Percentiles rank a stretch among this genome's conserved stretches.
Conservation (phyloP, 2,329 filamentous ascomycete genomes). For the Lasiodiplodia hormozganensis region DNA sequence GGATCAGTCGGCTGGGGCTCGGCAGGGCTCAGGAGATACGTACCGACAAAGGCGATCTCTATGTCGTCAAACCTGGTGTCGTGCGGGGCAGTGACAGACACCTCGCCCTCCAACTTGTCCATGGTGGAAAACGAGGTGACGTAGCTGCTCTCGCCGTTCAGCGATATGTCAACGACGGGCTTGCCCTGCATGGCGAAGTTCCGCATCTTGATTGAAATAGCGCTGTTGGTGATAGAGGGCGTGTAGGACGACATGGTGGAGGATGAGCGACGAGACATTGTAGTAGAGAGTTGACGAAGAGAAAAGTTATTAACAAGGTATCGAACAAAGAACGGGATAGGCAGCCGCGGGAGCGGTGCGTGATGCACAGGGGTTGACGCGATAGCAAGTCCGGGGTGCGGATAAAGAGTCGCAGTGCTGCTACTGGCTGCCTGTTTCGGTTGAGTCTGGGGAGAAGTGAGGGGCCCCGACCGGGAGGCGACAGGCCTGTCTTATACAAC, state of each 20-base stretch:
- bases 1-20: background rate
- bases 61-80: slow-evolving; percentile 65
- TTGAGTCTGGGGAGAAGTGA: slow-evolving; percentile 1
- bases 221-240: slow-evolving; percentile 2
- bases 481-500: slow-evolving; percentile 1
- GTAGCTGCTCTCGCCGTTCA: slow-evolving; percentile 45
- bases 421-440: slow-evolving; percentile 8
- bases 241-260: slow-evolving; percentile 11
- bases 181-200: slow-evolving; percentile 44
- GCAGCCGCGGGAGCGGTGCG: slow-evolving; percentile 11
- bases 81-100: slow-evolving; percentile 56
- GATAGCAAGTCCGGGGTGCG: slow-evolving; percentile 1
- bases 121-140: slow-evolving; percentile 62
- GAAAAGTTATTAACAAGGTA: background rate
- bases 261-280: background rate
- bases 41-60: slow-evolving; percentile 65
- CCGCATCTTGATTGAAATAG: slow-evolving; percentile 39
- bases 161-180: slow-evolving; percentile 52
- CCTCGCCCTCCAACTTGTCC: slow-evolving; percentile 63
- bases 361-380: background rate
- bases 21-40: slow-evolving; percentile 32
- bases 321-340: background rate
- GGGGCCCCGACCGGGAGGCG: slow-evolving; percentile 1
- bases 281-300: background rate
- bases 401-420: background rate